Evolutionary conservation across 768 basidiomycete species (phyloP).

Genomic region (Rhodocollybia butyracea): DNA sequence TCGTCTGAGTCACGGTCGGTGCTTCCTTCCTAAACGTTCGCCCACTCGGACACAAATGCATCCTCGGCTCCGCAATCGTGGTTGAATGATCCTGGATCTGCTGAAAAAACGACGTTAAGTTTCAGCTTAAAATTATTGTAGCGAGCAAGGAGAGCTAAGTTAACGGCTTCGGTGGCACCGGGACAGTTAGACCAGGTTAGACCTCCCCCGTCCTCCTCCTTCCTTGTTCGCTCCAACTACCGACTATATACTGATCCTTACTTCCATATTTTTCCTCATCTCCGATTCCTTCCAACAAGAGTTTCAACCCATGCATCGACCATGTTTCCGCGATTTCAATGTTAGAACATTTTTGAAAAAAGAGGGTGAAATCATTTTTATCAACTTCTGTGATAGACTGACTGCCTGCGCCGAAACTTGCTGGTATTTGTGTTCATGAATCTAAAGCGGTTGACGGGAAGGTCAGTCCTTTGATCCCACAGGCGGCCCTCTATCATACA

Average conservation of each 20-base stretch:
- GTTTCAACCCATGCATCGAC: slow-evolving; percentile 86
- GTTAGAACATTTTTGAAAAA: slow-evolving; percentile 48
- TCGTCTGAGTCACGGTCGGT: too few relatives aligned
- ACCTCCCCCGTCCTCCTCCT: too few relatives aligned
- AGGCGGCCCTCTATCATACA: slow-evolving; percentile 80
- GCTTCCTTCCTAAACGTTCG: too few relatives aligned
- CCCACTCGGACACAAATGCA: too few relatives aligned
- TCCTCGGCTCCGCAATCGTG: too few relatives aligned
- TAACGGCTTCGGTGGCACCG: neutral
- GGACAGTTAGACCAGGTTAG: too few relatives aligned
- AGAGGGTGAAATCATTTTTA: slow-evolving; percentile 66
- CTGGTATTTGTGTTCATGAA: too few relatives aligned
- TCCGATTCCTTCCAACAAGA: slow-evolving; percentile 89
- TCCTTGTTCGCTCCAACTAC: too few relatives aligned
- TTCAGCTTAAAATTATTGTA: slow-evolving; percentile 71
- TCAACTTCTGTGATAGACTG: slow-evolving; percentile 92
- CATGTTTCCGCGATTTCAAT: slow-evolving; percentile 83
- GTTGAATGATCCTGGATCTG: slow-evolving; percentile 85
- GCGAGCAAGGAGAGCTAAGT: neutral
- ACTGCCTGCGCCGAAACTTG: slow-evolving; percentile 75
- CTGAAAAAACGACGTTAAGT: slow-evolving; percentile 43
- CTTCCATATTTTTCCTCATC: too few relatives aligned
- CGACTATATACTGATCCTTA: too few relatives aligned
- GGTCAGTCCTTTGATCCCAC: neutral
- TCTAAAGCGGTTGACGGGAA: neutral